A percentile compares a stretch with the other conserved stretches of the same genome.
Conservation (phyloP, 1,139 yeast species). For the Scheffersomyces titani region DNA sequence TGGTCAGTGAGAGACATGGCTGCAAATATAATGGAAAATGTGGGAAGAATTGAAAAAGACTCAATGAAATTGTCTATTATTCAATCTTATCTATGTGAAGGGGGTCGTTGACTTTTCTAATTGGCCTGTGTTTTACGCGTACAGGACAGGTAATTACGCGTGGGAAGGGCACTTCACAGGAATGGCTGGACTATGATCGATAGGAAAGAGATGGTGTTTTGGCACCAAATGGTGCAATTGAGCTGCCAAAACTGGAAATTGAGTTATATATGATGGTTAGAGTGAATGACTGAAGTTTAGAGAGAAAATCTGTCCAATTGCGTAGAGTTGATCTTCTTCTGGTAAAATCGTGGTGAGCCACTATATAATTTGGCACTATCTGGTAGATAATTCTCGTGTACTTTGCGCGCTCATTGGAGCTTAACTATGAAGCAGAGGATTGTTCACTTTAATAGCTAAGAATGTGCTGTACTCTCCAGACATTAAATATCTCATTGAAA, state of each 20-base stretch:
- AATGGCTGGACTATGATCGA: background rate
- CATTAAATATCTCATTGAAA: background rate
- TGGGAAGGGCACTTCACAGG: background rate
- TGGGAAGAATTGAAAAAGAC: background rate
- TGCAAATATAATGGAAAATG: background rate
- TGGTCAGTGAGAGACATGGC: slow-evolving; percentile 41
- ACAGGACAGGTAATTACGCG: background rate
- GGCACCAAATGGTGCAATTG: background rate
- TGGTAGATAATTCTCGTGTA: background rate
- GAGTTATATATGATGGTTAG: background rate
- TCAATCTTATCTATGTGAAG: background rate
- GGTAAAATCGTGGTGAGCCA: background rate
- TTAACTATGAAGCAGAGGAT: background rate
- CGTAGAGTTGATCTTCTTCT: background rate
- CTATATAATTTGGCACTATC: background rate
- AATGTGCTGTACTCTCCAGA: background rate
- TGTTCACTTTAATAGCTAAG: background rate
- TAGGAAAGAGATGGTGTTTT: background rate
- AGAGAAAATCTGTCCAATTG: background rate
- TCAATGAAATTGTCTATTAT: background rate
- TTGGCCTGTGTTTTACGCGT: background rate
- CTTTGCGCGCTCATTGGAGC: background rate
- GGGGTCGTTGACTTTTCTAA: background rate
- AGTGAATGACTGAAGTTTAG: background rate
- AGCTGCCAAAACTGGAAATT: background rate